phyloP scores from a whole-genome alignment of 2,329 filamentous ascomycete genomes.

The Sporothrix brasiliensis region DNA sequence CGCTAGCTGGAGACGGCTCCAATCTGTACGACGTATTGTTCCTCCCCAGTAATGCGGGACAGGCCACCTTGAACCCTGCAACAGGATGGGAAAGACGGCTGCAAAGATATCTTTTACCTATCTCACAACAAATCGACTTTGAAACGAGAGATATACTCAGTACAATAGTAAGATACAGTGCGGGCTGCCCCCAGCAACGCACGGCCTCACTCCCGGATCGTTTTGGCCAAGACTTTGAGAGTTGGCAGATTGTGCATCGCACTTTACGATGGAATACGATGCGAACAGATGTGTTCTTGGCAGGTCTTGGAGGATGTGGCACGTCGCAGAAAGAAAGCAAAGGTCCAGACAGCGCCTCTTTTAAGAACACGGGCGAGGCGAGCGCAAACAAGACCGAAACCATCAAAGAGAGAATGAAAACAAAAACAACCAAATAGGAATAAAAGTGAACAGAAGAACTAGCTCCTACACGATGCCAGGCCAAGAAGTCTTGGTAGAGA shows the following conservation, averaged over 20 bases:
- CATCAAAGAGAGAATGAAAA: background rate
- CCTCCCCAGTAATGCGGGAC: background rate
- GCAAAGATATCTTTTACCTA: background rate
- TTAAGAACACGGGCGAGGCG: background rate
- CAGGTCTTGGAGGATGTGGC: constrained; percentile 21
- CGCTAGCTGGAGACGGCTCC: background rate
- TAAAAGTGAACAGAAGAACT: background rate
- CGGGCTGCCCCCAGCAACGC: background rate
- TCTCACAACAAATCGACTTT: background rate
- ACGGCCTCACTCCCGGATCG: background rate
- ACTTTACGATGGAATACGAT: background rate
- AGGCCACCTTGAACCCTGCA: background rate
- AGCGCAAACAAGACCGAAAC: background rate
- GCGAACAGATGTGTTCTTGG: background rate
- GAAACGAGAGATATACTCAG: no score
- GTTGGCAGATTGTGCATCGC: background rate
- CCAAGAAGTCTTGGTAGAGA: constrained; percentile 26
- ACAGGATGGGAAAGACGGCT: background rate
- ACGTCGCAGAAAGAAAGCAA: background rate
- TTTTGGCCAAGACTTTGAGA: constrained; percentile 22
- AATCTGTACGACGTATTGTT: no score
- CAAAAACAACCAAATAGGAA: no score
- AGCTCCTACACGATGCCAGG: constrained; percentile 5
- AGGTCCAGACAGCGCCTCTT: background rate
- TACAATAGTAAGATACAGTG: background rate